phyloP scores from a whole-genome alignment of 2,329 filamentous ascomycete genomes.

The Diplodia intermedia region DNA sequence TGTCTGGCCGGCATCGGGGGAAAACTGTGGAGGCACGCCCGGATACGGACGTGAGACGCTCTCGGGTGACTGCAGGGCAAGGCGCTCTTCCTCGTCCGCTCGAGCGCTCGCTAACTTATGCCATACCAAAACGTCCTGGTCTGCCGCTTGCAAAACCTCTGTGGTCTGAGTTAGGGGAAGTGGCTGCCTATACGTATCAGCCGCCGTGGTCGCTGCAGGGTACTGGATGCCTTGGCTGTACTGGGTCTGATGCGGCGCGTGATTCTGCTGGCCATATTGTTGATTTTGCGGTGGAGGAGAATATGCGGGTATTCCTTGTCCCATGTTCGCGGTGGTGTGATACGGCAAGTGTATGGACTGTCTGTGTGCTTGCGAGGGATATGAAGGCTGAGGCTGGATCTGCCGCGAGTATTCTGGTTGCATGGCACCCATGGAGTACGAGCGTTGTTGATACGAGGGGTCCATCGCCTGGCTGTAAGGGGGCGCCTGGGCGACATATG shows the following conservation, averaged over 20 bases:
- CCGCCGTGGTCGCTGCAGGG: slow-evolving; percentile 30
- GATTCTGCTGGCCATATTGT: slow-evolving; percentile 25
- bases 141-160: slow-evolving; percentile 28
- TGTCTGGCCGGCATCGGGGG: slow-evolving; percentile 19
- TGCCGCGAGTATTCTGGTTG: slow-evolving; percentile 21
- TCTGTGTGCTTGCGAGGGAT: slow-evolving; percentile 18
- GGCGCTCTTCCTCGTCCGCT: slow-evolving; percentile 17
- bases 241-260: slow-evolving; percentile 27
- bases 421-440: slow-evolving; percentile 25
- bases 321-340: slow-evolving; percentile 22
- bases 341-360: slow-evolving; percentile 24
- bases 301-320: slow-evolving; percentile 17
- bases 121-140: slow-evolving; percentile 33
- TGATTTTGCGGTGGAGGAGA: slow-evolving; percentile 3
- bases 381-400: background rate
- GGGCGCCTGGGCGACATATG: slow-evolving; percentile 14
- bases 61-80: slow-evolving; percentile 17
- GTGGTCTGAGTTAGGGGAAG: slow-evolving; percentile 21
- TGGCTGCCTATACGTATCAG: slow-evolving; percentile 30
- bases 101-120: slow-evolving; percentile 26
- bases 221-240: slow-evolving; percentile 30
- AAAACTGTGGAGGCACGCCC: slow-evolving; percentile 9
- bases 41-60: background rate
- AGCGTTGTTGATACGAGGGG: slow-evolving; percentile 8
- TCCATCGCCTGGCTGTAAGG: slow-evolving; percentile 23